Conservation (phyloP, 345 rosid species). For the Cochlearia excelsa region DNA sequence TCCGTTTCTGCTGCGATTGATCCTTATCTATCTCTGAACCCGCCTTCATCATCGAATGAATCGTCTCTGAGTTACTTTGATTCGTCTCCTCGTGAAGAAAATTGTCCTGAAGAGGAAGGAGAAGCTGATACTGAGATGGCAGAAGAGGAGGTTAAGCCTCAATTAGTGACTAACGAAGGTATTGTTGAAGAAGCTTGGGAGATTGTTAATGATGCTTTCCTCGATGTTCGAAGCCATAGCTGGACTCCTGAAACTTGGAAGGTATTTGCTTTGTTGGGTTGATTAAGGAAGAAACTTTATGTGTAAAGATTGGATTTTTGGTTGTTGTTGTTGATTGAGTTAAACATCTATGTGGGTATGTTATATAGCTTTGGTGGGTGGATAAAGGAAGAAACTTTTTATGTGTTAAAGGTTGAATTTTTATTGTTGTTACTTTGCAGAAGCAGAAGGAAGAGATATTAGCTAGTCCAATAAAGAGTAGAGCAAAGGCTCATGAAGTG, state of each 20-base stretch:
- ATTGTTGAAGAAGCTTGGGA: slow-evolving; percentile 95
- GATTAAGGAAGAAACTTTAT: slow-evolving; percentile 13
- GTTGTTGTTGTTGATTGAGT: not conserved
- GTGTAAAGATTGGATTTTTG: slow-evolving; percentile 10
- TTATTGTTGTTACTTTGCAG: slow-evolving; percentile 38
- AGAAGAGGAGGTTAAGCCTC: slow-evolving; percentile 38
- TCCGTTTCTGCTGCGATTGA: slow-evolving; percentile 39
- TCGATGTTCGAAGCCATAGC: slow-evolving; percentile 45
- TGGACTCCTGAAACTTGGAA: slow-evolving; percentile 78
- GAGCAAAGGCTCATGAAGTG: slow-evolving; percentile 78
- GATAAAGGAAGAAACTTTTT: slow-evolving; percentile 17
- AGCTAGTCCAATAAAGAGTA: slow-evolving; percentile 53
- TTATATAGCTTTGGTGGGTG: slow-evolving; percentile 2
- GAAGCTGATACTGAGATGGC: slow-evolving; percentile 42
- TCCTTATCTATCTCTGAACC: slow-evolving; percentile 37
- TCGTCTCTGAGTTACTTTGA: slow-evolving; percentile 28
- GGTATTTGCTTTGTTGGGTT: slow-evolving; percentile 38
- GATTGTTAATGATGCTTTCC: slow-evolving; percentile 72
- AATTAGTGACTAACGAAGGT: slow-evolving; percentile 50
- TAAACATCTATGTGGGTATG: slow-evolving; percentile 9
- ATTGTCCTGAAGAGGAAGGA: slow-evolving; percentile 50
- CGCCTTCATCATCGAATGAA: slow-evolving; percentile 24
- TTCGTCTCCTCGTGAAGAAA: slow-evolving; percentile 40
- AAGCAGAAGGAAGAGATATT: slow-evolving; percentile 61
- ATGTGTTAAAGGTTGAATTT: slow-evolving; percentile 11